Percentiles rank a stretch among this genome's conserved stretches.
phyloP scores from a whole-genome alignment of 2,329 filamentous ascomycete species.

The Trichoderma asperellum region DNA sequence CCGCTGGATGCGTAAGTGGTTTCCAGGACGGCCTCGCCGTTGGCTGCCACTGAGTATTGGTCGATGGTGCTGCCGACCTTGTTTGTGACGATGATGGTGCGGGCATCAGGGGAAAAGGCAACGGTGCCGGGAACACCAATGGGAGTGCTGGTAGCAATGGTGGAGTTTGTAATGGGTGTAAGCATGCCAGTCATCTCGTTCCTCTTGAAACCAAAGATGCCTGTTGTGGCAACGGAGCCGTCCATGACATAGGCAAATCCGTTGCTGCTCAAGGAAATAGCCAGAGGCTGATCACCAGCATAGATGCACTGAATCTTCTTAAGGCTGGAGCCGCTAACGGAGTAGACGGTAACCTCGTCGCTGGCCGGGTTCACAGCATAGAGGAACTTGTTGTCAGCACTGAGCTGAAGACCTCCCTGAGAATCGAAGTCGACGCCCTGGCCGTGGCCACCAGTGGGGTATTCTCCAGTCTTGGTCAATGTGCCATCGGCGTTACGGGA shows the following conservation, averaged over 20 bases:
- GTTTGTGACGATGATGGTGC: constrained; percentile 32
- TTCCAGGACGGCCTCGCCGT: constrained; percentile 27
- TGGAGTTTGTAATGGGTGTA: constrained; percentile 32
- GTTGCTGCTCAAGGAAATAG: constrained; percentile 32
- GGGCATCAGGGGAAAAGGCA: constrained; percentile 31
- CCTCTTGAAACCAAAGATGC: constrained; percentile 34
- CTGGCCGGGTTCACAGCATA: constrained; percentile 33
- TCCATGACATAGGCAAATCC: constrained; percentile 32
- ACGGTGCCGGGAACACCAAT: constrained; percentile 33
- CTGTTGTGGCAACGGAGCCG: constrained; percentile 33
- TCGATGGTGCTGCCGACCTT: constrained; percentile 34
- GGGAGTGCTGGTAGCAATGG: constrained; percentile 32
- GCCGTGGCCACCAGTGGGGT: constrained; percentile 34
- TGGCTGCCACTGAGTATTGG: constrained; percentile 30
- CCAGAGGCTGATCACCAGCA: constrained; percentile 33
- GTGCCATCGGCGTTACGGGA: constrained; percentile 29
- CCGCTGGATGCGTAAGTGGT: constrained; percentile 30
- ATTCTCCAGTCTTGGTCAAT: constrained; percentile 28
- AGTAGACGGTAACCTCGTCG: constrained; percentile 32
- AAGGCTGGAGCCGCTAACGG: constrained; percentile 30
- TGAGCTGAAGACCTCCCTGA: constrained; percentile 71
- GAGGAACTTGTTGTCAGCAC: constrained; percentile 30
- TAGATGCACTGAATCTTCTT: constrained; percentile 32
- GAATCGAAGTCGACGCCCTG: constrained; percentile 79
- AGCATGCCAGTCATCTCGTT: constrained; percentile 28